Evolutionary conservation across 768 basidiomycete genomes (phyloP), one percentile per base, ranked within the genome.

Genomic region (Floccularia luteovirens): DNA sequence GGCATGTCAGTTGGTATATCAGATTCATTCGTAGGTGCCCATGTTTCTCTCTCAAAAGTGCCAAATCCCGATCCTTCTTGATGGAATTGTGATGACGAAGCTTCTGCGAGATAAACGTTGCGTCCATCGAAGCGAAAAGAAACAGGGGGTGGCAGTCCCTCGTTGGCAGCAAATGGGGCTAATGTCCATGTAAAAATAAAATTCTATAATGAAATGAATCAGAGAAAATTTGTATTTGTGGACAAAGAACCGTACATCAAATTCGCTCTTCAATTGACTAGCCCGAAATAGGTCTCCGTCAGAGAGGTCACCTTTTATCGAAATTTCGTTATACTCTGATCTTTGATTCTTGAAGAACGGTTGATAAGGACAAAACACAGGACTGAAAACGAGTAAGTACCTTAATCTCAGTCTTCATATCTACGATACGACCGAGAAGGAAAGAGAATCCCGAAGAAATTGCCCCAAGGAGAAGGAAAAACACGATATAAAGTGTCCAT

Each of bases 131-230:
- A 66, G 5, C 24, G 27, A 30, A 66, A 57, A 0, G 57, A 58
- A n/a, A 62, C 52, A 2, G 53, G 53, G 5, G 62, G 44, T 11
- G 64, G 66, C 16, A 63, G 46, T 2, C 54, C 53, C 22, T 59
- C 60, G 30, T 61, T 58, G 6, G 47, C 49, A 0, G 63, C 62
- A 42, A 62, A 65, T 2, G 65, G 63, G 2, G 61, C 47, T 21
- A 69, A 41, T 4, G 64, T 66, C 66, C 67, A 69, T 11, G 64
- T 66, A 4, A 64, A 39, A 10, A 48, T 39, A 24, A 44, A 60
- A 37, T 59, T 47, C 67, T 69, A 24, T 24, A 10, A 43, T 24
- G 21, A 24, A 39, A 28, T 36, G 32, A 5, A 16, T 24, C 2
- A 43, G 24, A 3, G 20, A 17, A 13, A 31, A 35, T 2, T 17